A percentile compares a stretch with the other conserved stretches of the same genome.
Evolutionary conservation across 257 asterid genomes (phyloP).

Genomic region (Sherardia arvensis): DNA sequence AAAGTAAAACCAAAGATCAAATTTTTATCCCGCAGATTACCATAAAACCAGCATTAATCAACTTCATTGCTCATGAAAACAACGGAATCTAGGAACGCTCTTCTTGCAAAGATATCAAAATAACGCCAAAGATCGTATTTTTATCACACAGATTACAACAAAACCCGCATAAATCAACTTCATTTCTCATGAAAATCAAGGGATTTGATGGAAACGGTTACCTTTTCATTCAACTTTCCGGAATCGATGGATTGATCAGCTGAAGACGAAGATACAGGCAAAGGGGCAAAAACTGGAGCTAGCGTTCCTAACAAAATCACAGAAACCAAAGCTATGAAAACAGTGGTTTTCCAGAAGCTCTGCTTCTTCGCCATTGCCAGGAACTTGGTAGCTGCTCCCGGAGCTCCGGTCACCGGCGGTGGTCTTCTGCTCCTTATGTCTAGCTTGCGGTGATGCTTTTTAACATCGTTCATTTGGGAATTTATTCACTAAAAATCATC

Average conservation of each 20-base stretch:
- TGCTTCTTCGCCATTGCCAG: constrained; percentile 8
- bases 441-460: not conserved
- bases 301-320: constrained; percentile 37
- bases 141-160: not conserved
- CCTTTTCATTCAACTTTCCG: constrained; percentile 18
- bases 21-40: not conserved
- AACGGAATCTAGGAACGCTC: constrained; percentile 27
- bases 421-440: constrained; percentile 3
- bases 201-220: constrained; percentile 14
- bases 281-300: constrained; percentile 39
- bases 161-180: not conserved
- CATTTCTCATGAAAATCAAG: not conserved
- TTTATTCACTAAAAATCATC: not conserved
- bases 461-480: not conserved
- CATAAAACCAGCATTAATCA: not conserved
- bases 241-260: constrained; percentile 17
- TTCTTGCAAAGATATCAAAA: constrained; percentile 23
- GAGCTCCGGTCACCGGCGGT: not conserved
- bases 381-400: not conserved
- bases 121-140: not conserved
- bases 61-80: too few species aligned
- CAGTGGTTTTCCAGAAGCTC: constrained; percentile 8
- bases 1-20: not conserved
- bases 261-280: constrained; percentile 53
- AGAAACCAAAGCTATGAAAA: constrained; percentile 26